These are phyloP conservation scores for Starmerella kuoi DNA, from an alignment of 805 yeast species.

Conservation along the genomic window DNA sequence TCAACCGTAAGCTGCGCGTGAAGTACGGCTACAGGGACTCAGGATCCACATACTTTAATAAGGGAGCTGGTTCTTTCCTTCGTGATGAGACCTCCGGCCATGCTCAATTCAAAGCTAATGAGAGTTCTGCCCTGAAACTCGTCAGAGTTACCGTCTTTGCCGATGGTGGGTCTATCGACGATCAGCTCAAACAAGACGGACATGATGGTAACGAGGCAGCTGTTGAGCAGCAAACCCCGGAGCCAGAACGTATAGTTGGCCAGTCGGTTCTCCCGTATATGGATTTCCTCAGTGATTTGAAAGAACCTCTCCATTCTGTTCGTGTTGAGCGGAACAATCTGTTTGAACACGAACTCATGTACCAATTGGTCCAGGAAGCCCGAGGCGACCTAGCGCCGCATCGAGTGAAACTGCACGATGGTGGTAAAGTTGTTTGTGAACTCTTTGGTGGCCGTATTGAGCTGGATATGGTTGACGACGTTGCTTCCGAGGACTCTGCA, in stretches of 20 bases:
- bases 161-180: slow-evolving; percentile 13
- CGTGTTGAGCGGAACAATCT: slow-evolving; percentile 57
- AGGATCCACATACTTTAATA: slow-evolving; percentile 64
- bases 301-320: slow-evolving; percentile 33
- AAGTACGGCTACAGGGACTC: slow-evolving; percentile 87
- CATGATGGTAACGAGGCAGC: not conserved
- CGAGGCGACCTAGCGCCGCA: slow-evolving; percentile 46
- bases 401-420: slow-evolving; percentile 54
- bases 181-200: not conserved
- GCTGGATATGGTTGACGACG: slow-evolving; percentile 47
- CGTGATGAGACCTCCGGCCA: slow-evolving; percentile 33
- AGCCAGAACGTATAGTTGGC: slow-evolving; percentile 6
- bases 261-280: slow-evolving; percentile 2
- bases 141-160: slow-evolving; percentile 46
- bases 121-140: slow-evolving; percentile 33
- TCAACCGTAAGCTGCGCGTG: slow-evolving; percentile 62
- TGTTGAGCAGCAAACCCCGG: slow-evolving; percentile 1
- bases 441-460: slow-evolving; percentile 56
- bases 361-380: slow-evolving; percentile 67
- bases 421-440: slow-evolving; percentile 48
- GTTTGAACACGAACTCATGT: slow-evolving; percentile 82
- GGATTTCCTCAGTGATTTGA: not conserved
- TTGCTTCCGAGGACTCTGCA: slow-evolving; percentile 24
- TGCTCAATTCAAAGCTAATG: slow-evolving; percentile 31
- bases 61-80: slow-evolving; percentile 48